These are phyloP conservation scores for Solanum habrochaites DNA, from an alignment of 257 asterid species.

Conservation along the genomic window DNA sequence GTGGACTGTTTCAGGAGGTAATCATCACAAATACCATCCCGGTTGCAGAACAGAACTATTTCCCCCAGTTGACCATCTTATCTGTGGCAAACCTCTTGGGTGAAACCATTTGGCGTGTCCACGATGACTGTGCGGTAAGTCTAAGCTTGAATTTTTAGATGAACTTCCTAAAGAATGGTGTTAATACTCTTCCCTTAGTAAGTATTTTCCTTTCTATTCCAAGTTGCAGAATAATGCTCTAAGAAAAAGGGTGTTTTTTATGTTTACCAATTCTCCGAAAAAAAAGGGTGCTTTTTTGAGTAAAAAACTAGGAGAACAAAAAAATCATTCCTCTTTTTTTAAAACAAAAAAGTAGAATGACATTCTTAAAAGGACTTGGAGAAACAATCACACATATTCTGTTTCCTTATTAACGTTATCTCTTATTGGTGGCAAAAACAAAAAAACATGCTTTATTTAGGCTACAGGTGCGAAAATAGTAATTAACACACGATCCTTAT, in stretches of 20 bases:
- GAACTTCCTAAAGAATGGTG: background rate
- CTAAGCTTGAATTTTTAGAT: background rate
- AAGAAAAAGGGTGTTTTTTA: background rate
- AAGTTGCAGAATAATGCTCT: background rate
- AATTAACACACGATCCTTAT: background rate
- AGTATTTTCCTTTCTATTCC: background rate
- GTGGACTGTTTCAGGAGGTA: conserved; percentile 94
- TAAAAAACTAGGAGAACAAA: background rate
- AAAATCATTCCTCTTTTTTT: background rate
- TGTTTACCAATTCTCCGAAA: no score
- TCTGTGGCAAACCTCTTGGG: conserved; percentile 89
- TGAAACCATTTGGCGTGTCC: conserved; percentile 94
- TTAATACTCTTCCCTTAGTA: background rate
- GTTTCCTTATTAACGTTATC: background rate
- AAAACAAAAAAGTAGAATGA: background rate
- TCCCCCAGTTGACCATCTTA: conserved; percentile 81
- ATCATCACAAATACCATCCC: conserved; percentile 91
- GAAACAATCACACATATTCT: background rate
- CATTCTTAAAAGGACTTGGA: background rate
- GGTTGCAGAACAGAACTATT: conserved; percentile 70
- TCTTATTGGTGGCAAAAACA: no score
- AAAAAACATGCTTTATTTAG: background rate
- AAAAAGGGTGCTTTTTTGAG: background rate
- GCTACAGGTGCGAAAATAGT: no score
- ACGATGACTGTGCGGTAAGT: conserved; percentile 88